A percentile compares a stretch with the other conserved stretches of the same genome.
Evolutionary conservation across 176 grass and related monocot genomes (phyloP).

Genomic region (Oryza meyeriana): DNA sequence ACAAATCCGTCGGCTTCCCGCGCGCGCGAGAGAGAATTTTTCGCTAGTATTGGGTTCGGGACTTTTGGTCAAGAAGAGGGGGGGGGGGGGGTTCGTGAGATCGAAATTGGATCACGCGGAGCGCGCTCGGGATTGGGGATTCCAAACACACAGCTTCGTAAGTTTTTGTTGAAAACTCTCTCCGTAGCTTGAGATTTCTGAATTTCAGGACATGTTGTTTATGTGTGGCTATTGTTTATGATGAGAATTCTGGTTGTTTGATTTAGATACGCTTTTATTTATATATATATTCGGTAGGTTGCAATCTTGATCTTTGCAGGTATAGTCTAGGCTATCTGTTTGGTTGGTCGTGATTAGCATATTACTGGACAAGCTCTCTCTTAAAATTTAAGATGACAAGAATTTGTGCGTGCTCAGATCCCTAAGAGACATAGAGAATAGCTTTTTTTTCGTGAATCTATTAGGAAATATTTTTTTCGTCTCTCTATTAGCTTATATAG

Average conservation of each 20-base stretch:
- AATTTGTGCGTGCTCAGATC: not conserved
- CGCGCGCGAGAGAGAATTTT: not conserved
- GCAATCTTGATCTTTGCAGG: not conserved
- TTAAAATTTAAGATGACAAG: not conserved
- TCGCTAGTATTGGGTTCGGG: not conserved
- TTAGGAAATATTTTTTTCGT: too few species aligned
- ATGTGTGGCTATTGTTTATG: not conserved
- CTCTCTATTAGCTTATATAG: too few species aligned
- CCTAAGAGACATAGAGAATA: not conserved
- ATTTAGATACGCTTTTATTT: not conserved
- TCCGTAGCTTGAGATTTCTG: not conserved
- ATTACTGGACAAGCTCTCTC: not conserved
- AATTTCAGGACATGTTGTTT: not conserved
- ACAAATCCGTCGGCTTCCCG: not conserved
- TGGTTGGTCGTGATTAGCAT: not conserved
- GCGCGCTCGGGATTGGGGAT: constrained; percentile 46
- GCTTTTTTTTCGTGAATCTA: too few species aligned
- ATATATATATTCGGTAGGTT: not conserved
- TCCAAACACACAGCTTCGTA: constrained; percentile 30
- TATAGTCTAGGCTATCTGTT: not conserved
- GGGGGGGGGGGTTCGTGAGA: constrained; percentile 26
- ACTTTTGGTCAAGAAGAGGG: constrained; percentile 10
- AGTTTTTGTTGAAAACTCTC: not conserved
- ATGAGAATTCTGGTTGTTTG: too few species aligned
- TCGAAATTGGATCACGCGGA: constrained; percentile 41